phyloP scores from a whole-genome alignment of 1,284 basidiomycete species.

The Papiliotrema nemorosa region DNA sequence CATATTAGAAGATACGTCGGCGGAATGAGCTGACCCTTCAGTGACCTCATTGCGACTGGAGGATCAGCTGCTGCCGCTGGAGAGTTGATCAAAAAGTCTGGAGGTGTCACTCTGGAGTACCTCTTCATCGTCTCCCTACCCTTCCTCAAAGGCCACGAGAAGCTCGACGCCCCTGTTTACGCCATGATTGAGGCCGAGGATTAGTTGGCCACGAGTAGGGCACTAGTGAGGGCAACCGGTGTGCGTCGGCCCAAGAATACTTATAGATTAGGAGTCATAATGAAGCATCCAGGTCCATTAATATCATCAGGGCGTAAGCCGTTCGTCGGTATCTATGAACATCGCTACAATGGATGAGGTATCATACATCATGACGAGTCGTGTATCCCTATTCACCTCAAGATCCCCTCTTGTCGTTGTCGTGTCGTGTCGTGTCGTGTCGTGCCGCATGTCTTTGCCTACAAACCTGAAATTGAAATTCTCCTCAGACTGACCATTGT shows the following conservation, averaged over 20 bases:
- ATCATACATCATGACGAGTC: no score
- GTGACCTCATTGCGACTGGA: conserved; percentile 93
- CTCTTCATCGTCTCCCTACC: conserved; percentile 88
- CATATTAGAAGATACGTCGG: neutral
- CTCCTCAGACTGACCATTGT: no score
- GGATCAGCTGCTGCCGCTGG: conserved; percentile 94
- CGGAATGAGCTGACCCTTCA: conserved; percentile 13
- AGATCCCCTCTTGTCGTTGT: no score
- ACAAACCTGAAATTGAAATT: no score
- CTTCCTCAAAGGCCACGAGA: conserved; percentile 72
- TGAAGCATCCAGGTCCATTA: neutral
- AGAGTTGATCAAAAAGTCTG: conserved; percentile 76
- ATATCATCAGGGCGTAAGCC: no score
- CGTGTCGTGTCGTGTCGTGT: no score
- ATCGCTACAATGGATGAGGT: neutral
- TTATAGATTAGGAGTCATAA: neutral
- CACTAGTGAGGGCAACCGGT: no score
- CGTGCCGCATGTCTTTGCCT: no score
- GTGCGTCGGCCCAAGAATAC: no score
- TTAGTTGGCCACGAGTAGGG: no score
- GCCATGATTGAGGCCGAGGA: conserved; percentile 76
- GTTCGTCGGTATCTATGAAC: no score
- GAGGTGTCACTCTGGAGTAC: conserved; percentile 84
- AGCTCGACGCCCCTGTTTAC: conserved; percentile 82
- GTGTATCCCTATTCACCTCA: no score